Evolutionary conservation across 192 early-diverging fungal genomes (phyloP).

Genomic region (Coemansia sp.): DNA sequence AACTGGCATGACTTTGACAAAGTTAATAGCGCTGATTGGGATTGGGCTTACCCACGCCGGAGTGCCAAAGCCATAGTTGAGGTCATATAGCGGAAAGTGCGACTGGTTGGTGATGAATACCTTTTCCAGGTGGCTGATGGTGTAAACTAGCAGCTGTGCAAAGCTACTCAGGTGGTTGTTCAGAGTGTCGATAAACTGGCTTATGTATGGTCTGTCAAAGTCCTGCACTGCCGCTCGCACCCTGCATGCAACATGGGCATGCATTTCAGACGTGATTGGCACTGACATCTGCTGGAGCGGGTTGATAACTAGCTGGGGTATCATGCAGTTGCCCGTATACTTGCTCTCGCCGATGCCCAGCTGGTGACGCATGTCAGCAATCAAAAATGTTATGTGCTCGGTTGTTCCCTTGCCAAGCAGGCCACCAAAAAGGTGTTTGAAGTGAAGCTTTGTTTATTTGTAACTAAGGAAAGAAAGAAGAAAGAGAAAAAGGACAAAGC

Average conservation of each 20-base stretch:
- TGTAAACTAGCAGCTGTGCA: constrained; percentile 8
- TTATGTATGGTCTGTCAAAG: neutral
- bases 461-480: no score
- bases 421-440: neutral
- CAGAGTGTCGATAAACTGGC: neutral
- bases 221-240: neutral
- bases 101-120: constrained; percentile 24
- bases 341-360: neutral
- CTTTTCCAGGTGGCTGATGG: neutral
- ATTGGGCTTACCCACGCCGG: constrained; percentile 22
- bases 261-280: neutral
- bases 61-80: constrained; percentile 25
- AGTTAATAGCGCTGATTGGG: neutral
- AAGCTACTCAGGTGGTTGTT: constrained; percentile 2
- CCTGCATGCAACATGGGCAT: neutral
- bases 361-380: neutral
- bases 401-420: neutral
- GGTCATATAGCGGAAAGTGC: constrained; percentile 16
- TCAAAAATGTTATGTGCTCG: neutral
- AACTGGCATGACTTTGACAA: neutral
- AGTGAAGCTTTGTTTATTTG: no score
- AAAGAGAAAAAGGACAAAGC: no score
- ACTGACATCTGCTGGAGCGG: neutral
- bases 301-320: neutral
- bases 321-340: neutral